Base-by-base conservation (phyloP, 805 yeast genomes). In the Priceomyces haplophilus region DNA sequence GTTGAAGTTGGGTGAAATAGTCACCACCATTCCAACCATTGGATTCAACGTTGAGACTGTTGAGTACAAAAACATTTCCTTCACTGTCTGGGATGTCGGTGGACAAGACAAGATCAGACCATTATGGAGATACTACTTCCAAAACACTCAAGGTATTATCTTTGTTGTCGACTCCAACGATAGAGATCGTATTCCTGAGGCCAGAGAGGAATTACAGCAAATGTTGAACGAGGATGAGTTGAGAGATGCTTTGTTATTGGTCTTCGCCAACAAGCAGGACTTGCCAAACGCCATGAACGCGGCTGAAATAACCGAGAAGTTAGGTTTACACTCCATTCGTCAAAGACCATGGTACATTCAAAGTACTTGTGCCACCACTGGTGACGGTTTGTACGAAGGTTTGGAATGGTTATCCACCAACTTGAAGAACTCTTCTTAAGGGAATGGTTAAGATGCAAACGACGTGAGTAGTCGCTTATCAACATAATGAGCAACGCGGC, bases 321-420 rank as follows among this genome's bases (percentile, higher is more conserved):
- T 91, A 62, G 97, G 97, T 53, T 84, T 91, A 65, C 97, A 90
- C 71, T 88, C 97, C 43, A 85, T 93, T 69, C 86, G 96, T 79
- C 96, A 90, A 78, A 88, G 98, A 76, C 96, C 96, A 62, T 93
- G 99, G 99, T 91, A 86, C 76, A 91, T 93, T 68, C 97, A 91
- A 77, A 88, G 99, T 56, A 88, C 98, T 52, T 90, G 98, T 77
- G 99, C 99, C 56, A 91, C 97, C 55, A 87, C 98, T 50, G 99
- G 98, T 76, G 97, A 90, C 69, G 98, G 98, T 78, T 78, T 89
- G 64, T 86, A 88, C 70, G 97, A 89, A 76, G 97, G 97, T 79
- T 82, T 89, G 68, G 96, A 89, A 76, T 89, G 97, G 97, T 82
- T 89, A 64, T 81, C 90, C 56, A 85, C 88, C 65, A 88, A 86